Evolutionary conservation across 768 basidiomycete genomes (phyloP).

Genomic region (Mycena haematopus): DNA sequence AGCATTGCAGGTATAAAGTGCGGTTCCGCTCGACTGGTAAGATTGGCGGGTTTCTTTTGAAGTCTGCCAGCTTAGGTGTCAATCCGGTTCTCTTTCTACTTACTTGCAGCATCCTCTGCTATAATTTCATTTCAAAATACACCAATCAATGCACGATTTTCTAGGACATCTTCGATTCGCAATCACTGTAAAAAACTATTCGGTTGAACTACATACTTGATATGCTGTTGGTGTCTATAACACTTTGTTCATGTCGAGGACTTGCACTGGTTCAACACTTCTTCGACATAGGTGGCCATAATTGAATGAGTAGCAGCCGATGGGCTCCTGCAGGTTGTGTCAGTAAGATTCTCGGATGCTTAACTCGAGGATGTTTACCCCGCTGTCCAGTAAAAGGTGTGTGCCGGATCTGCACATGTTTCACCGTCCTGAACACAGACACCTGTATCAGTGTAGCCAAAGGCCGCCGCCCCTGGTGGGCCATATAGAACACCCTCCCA

Average conservation of each 20-base stretch:
- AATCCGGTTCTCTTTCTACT: too few relatives aligned
- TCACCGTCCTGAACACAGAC: slow-evolving; percentile 27
- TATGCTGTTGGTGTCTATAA: too few relatives aligned
- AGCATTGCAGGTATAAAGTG: slow-evolving; percentile 50
- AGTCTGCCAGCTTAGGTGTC: too few relatives aligned
- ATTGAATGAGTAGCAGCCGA: slow-evolving; percentile 24
- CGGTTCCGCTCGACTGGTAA: slow-evolving; percentile 42
- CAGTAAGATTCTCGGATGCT: not conserved
- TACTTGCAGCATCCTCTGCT: too few relatives aligned
- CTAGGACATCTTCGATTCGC: too few relatives aligned
- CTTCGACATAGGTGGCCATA: slow-evolving; percentile 21
- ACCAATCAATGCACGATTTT: too few relatives aligned
- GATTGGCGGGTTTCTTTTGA: too few relatives aligned
- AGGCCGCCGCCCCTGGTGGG: slow-evolving; percentile 44
- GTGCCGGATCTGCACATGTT: slow-evolving; percentile 41
- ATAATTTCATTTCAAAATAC: too few relatives aligned
- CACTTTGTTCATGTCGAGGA: slow-evolving; percentile 24
- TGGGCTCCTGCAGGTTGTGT: slow-evolving; percentile 11
- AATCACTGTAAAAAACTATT: too few relatives aligned
- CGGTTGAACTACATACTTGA: too few relatives aligned
- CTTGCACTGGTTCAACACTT: slow-evolving; percentile 20
- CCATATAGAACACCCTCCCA: slow-evolving; percentile 44
- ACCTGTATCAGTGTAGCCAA: slow-evolving; percentile 44
- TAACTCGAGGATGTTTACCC: slow-evolving; percentile 37
- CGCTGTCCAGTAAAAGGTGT: slow-evolving; percentile 49